phyloP scores from a whole-genome alignment of 129 eudicot species.

The Heracleum sosnowskyi region DNA sequence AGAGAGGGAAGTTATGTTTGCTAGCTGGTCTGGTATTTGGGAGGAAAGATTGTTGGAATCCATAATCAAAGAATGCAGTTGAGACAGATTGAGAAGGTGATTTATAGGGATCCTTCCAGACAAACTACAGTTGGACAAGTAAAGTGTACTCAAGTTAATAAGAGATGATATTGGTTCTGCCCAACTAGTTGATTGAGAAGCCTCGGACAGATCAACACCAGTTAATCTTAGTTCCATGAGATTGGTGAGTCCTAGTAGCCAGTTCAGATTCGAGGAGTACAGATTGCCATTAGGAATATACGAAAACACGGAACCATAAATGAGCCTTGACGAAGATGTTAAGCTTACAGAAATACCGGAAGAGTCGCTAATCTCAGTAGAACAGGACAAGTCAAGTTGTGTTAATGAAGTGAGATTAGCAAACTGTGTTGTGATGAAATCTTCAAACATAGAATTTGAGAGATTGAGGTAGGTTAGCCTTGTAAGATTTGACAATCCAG shows the following conservation, averaged over 20 bases:
- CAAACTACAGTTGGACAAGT: conserved; percentile 7
- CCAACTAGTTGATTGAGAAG: conserved; percentile 1
- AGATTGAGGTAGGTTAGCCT: conserved; percentile 20
- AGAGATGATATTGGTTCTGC: conserved; percentile 11
- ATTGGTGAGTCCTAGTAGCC: conserved; percentile 7
- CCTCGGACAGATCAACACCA: conserved; percentile 9
- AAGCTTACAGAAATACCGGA: conserved; percentile 1
- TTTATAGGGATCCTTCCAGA: conserved; percentile 3
- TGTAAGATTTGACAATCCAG: conserved; percentile 21
- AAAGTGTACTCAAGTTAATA: not conserved
- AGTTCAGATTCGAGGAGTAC: conserved; percentile 3
- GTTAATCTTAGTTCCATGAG: conserved; percentile 6
- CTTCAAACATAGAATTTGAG: conserved; percentile 25
- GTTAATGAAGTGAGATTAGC: conserved; percentile 8
- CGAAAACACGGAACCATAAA: not conserved
- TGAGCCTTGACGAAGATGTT: not conserved
- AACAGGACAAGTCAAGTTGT: conserved; percentile 12
- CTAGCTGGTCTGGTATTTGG: conserved; percentile 3
- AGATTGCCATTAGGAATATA: conserved; percentile 1
- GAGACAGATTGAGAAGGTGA: conserved; percentile 9
- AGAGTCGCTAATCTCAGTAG: not conserved
- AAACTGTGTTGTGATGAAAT: conserved; percentile 11
- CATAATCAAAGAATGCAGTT: conserved; percentile 8
- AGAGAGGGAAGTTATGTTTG: conserved; percentile 14
- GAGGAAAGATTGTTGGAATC: conserved; percentile 2